A percentile compares a stretch with the other conserved stretches of the same genome.
These are phyloP conservation scores for Alisma plantagoaquatica DNA, from an alignment of 106 monocot genomes.

Conservation along the genomic window DNA sequence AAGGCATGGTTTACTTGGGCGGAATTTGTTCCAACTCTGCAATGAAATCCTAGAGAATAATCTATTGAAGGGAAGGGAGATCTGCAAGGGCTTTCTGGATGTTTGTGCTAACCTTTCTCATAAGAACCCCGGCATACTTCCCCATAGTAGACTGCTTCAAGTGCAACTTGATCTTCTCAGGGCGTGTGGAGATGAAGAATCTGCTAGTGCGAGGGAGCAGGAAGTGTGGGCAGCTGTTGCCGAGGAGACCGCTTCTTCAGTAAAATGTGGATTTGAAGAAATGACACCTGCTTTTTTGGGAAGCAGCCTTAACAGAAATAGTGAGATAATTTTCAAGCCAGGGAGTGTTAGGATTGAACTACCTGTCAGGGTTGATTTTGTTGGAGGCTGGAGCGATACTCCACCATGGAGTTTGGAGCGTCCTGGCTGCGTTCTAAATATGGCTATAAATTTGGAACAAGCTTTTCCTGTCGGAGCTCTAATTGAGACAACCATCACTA, in stretches of 20 bases:
- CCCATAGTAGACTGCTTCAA: conserved; percentile 79
- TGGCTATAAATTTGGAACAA: conserved; percentile 73
- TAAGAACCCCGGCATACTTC: conserved; percentile 44
- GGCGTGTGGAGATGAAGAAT: conserved; percentile 62
- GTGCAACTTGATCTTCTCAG: conserved; percentile 90
- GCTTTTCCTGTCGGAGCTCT: conserved; percentile 49
- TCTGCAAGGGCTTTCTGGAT: conserved; percentile 60
- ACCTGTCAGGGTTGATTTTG: conserved; percentile 92
- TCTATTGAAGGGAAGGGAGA: conserved; percentile 30
- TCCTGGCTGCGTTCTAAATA: conserved; percentile 90
- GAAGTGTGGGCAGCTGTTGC: conserved; percentile 80
- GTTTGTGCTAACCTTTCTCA: conserved; percentile 23
- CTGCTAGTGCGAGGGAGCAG: conserved; percentile 41
- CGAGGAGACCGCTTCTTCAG: conserved; percentile 68
- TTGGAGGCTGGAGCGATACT: conserved; percentile 98
- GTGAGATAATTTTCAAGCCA: conserved; percentile 9
- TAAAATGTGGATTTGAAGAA: conserved; percentile 62
- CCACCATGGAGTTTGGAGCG: conserved; percentile 98
- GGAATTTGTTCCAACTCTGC: conserved; percentile 68
- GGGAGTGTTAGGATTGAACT: conserved; percentile 45
- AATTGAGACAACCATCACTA: conserved; percentile 44
- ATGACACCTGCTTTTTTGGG: conserved; percentile 1
- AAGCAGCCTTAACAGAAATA: neutral
- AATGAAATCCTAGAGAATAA: conserved; percentile 70
- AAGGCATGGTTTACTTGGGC: conserved; percentile 66